Percentiles rank a stretch among this genome's conserved stretches.
phyloP scores from a whole-genome alignment of 371 early-diverging fungal genomes.

The Rhizomucor pusillus region DNA sequence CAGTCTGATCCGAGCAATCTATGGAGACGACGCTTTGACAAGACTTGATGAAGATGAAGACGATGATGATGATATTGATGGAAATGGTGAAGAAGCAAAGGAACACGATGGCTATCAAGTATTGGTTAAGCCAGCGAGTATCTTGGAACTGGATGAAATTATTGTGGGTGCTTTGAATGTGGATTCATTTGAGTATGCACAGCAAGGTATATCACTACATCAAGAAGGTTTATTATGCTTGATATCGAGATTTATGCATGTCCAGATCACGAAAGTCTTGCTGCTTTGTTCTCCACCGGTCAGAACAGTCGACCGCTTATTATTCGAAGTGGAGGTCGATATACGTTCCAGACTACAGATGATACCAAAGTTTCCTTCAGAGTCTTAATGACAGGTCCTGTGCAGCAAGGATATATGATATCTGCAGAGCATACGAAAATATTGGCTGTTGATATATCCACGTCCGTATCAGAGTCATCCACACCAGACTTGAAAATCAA shows the following conservation, averaged over 20 bases:
- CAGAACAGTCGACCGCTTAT: constrained; percentile 34
- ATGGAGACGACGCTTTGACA: constrained; percentile 31
- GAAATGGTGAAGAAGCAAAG: constrained; percentile 14
- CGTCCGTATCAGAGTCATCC: constrained; percentile 8
- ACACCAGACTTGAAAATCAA: constrained; percentile 42
- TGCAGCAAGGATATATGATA: constrained; percentile 62
- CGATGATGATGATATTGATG: constrained; percentile 19
- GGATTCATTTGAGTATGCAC: constrained; percentile 52
- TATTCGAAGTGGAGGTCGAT: constrained; percentile 43
- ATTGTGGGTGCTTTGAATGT: constrained; percentile 61
- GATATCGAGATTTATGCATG: no score
- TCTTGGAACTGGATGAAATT: constrained; percentile 63
- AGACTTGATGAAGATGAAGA: constrained; percentile 33
- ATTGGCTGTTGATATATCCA: constrained; percentile 23
- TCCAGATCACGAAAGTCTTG: constrained; percentile 21
- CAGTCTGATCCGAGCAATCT: constrained; percentile 26
- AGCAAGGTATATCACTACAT: constrained; percentile 42
- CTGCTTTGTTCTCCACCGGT: constrained; percentile 15
- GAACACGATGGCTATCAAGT: constrained; percentile 11
- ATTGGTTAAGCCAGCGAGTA: constrained; percentile 38
- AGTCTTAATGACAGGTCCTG: constrained; percentile 65
- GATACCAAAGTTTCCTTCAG: constrained; percentile 16
- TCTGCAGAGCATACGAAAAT: constrained; percentile 32
- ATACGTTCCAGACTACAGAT: no score
- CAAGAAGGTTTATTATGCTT: no score